A percentile compares a stretch with the other conserved stretches of the same genome.
phyloP scores from a whole-genome alignment of 2,329 filamentous ascomycete species.

The Dothistroma pini region DNA sequence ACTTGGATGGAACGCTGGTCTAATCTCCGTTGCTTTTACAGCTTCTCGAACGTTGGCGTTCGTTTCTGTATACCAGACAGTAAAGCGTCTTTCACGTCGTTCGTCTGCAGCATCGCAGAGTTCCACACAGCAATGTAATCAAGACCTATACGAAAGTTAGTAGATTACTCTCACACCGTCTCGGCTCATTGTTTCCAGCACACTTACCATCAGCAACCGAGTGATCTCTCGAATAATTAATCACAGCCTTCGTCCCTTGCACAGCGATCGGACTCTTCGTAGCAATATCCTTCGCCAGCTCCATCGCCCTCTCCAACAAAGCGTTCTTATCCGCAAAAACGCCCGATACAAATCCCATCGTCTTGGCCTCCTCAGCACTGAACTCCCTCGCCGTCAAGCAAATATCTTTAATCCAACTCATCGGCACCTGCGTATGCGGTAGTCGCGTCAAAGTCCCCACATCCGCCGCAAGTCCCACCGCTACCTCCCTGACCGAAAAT shows the following conservation, averaged over 20 bases:
- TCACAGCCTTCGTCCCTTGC: conserved; percentile 78
- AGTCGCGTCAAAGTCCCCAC: conserved; percentile 74
- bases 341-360: conserved; percentile 66
- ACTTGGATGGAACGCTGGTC: no score
- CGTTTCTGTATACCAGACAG: conserved; percentile 23
- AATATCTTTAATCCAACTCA: conserved; percentile 77
- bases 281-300: conserved; percentile 63
- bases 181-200: conserved; percentile 46
- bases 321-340: conserved; percentile 61
- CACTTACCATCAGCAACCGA: conserved; percentile 59
- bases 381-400: conserved; percentile 69
- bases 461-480: conserved; percentile 76
- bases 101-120: conserved; percentile 26
- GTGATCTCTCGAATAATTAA: conserved; percentile 79
- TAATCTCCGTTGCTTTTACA: conserved; percentile 8
- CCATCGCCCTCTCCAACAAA: conserved; percentile 56
- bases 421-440: conserved; percentile 67
- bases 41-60: conserved; percentile 25
- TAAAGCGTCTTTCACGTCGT: conserved; percentile 24
- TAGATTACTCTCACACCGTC: conserved; percentile 46
- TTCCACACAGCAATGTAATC: conserved; percentile 27
- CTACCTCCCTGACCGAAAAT: conserved; percentile 74
- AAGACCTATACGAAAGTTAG: conserved; percentile 11
- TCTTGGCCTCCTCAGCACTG: conserved; percentile 61
- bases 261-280: conserved; percentile 87